Evolutionary conservation across 208 protist genomes (phyloP).

Genomic region (Leishmania mexicana): DNA sequence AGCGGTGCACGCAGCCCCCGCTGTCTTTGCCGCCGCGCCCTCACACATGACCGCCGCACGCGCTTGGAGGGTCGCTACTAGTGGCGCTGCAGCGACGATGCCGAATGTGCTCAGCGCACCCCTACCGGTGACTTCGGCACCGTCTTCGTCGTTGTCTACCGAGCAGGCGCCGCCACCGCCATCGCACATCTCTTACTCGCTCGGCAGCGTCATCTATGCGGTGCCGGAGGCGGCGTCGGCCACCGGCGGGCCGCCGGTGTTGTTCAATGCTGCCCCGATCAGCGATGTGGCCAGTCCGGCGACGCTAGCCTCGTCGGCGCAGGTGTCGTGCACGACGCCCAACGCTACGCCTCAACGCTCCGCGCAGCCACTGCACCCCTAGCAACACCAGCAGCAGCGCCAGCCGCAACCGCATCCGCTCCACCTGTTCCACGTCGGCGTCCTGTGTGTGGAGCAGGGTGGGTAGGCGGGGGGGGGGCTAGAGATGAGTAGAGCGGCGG

Average conservation of each 20-base stretch:
- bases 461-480: not conserved
- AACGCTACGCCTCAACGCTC: not conserved
- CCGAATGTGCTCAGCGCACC: not conserved
- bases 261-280: not conserved
- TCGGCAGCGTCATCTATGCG: not conserved
- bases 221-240: not conserved
- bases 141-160: not conserved
- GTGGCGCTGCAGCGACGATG: not conserved
- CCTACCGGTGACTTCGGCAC: not conserved
- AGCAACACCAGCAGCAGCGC: not conserved
- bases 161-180: constrained; percentile 7
- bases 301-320: not conserved
- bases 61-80: not conserved
- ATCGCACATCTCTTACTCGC: not conserved
- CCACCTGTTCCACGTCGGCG: not conserved
- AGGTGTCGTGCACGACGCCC: not conserved
- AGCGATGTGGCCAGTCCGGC: not conserved
- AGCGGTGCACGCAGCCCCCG: not conserved
- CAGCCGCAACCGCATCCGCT: not conserved
- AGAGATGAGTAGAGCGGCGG: not conserved
- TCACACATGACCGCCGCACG: not conserved
- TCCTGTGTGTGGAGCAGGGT: not conserved
- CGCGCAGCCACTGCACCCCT: not conserved
- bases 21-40: not conserved
- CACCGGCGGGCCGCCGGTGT: not conserved